Evolutionary conservation across 208 protist genomes (phyloP).

Genomic region (Naegleria fowleri): DNA sequence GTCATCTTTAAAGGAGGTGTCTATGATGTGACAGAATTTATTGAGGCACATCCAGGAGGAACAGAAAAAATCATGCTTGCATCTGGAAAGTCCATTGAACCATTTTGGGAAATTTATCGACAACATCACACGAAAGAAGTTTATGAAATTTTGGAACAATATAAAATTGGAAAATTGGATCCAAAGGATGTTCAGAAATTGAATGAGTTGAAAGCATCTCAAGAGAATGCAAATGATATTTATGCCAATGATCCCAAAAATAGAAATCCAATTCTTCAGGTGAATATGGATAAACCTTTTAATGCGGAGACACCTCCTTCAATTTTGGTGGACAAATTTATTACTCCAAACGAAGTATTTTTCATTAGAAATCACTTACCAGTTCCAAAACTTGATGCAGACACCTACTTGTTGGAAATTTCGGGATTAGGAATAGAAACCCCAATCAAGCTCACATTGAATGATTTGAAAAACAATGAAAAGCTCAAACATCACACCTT

Average conservation of each 20-base stretch:
- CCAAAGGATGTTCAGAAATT: neutral
- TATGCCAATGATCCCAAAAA: constrained; percentile 36
- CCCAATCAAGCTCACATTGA: constrained; percentile 48
- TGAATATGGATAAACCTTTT: constrained; percentile 55
- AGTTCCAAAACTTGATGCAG: constrained; percentile 52
- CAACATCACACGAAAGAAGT: constrained; percentile 36
- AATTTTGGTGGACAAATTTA: constrained; percentile 45
- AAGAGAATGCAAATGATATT: constrained; percentile 23
- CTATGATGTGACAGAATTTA: constrained; percentile 70
- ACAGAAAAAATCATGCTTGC: constrained; percentile 55
- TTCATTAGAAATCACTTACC: constrained; percentile 71
- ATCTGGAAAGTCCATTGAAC: constrained; percentile 57
- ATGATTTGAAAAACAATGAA: constrained; percentile 48
- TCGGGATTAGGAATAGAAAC: constrained; percentile 42
- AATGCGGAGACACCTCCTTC: constrained; percentile 56
- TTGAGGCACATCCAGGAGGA: constrained; percentile 64
- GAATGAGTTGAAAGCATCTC: neutral
- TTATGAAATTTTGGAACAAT: constrained; percentile 31
- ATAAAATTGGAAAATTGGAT: constrained; percentile 37
- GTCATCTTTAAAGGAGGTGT: constrained; percentile 61
- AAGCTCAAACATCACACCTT: constrained; percentile 48
- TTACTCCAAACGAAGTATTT: constrained; percentile 67
- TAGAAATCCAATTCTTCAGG: constrained; percentile 24
- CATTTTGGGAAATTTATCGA: constrained; percentile 63
- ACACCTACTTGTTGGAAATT: constrained; percentile 50